phyloP scores from a whole-genome alignment of 805 yeast genomes.

The Zygotorulaspora danielsina region DNA sequence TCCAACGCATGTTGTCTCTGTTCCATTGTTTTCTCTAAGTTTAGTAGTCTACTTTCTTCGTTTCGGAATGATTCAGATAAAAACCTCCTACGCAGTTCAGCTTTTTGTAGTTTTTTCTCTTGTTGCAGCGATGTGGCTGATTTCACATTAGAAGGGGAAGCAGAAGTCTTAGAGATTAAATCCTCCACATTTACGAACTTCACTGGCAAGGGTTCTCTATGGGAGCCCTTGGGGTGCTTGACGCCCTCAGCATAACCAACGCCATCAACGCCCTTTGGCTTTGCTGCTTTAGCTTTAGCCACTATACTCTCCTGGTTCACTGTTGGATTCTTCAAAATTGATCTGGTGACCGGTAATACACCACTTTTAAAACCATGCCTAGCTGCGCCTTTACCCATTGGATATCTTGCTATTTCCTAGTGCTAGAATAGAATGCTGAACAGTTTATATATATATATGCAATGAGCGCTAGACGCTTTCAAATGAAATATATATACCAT shows the following conservation, averaged over 20 bases:
- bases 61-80: constrained; percentile 56
- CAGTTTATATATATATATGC: too few relatives aligned
- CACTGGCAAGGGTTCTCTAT: constrained; percentile 51
- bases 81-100: constrained; percentile 69
- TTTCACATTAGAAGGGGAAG: constrained; percentile 38
- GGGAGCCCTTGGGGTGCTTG: constrained; percentile 60
- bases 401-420: not conserved
- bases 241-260: constrained; percentile 67
- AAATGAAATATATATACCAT: too few relatives aligned
- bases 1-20: constrained; percentile 38
- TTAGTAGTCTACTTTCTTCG: constrained; percentile 48
- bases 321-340: constrained; percentile 64
- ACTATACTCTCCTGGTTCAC: constrained; percentile 41
- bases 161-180: constrained; percentile 52
- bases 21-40: constrained; percentile 27
- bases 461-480: too few relatives aligned
- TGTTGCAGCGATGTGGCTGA: constrained; percentile 26
- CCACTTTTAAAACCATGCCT: constrained; percentile 65
- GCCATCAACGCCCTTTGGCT: constrained; percentile 41
- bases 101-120: constrained; percentile 32
- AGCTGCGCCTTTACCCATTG: constrained; percentile 46
- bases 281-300: constrained; percentile 43
- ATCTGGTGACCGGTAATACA: constrained; percentile 71
- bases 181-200: constrained; percentile 56
- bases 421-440: not conserved